These are phyloP conservation scores for Aspergillus pseudotamarii DNA, from an alignment of 2,329 filamentous ascomycete genomes.

Conservation along the genomic window DNA sequence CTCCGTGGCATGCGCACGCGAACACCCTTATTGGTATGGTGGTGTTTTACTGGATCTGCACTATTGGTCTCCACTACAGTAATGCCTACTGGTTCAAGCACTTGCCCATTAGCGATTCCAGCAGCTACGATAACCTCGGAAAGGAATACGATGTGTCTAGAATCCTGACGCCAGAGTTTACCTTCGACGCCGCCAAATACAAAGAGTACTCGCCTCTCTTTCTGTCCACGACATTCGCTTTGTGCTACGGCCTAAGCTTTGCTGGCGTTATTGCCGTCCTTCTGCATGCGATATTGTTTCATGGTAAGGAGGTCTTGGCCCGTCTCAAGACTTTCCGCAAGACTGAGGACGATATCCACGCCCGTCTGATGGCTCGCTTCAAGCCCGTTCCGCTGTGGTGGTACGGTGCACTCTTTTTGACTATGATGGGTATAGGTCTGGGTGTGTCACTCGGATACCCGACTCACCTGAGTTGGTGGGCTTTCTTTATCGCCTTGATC, in stretches of 20 bases:
- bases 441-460: constrained; percentile 57
- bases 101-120: constrained; percentile 70
- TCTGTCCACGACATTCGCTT: constrained; percentile 70
- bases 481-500: constrained; percentile 66
- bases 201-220: constrained; percentile 63
- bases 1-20: constrained; percentile 73
- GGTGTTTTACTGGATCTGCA: constrained; percentile 64
- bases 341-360: constrained; percentile 58
- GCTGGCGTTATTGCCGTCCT: constrained; percentile 70
- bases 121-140: constrained; percentile 73
- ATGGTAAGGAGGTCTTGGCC: constrained; percentile 67
- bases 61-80: constrained; percentile 65
- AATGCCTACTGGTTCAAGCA: constrained; percentile 67
- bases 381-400: constrained; percentile 60
- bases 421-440: constrained; percentile 55
- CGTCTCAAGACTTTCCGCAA: constrained; percentile 62
- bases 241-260: constrained; percentile 72
- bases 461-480: constrained; percentile 73
- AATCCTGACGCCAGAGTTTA: constrained; percentile 64
- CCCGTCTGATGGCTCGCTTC: constrained; percentile 60
- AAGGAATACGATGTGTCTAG: constrained; percentile 64
- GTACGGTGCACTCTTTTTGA: constrained; percentile 52
- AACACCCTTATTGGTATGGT: constrained; percentile 72
- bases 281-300: constrained; percentile 68
- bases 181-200: constrained; percentile 66